Evolutionary conservation across 2,329 filamentous ascomycete species (phyloP).

Genomic region (Pseudogymnoascus sp.): DNA sequence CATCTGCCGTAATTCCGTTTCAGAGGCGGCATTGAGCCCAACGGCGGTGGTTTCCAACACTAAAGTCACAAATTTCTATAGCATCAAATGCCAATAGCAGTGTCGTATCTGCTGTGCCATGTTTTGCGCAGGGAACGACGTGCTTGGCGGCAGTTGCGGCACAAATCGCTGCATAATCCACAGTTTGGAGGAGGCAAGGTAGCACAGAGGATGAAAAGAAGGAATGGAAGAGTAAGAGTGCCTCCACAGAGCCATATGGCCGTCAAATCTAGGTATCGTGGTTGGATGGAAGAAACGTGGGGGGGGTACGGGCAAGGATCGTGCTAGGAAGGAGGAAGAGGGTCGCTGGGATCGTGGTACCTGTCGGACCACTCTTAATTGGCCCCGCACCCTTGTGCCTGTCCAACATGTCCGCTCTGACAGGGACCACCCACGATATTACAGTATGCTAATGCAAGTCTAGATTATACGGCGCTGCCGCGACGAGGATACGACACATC

Average conservation of each 20-base stretch:
- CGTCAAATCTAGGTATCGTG: background rate
- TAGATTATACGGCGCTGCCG: background rate
- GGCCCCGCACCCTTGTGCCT: conserved; percentile 3
- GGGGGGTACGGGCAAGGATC: background rate
- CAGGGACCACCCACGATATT: conserved; percentile 4
- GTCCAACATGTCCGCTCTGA: background rate
- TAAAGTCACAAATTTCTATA: background rate
- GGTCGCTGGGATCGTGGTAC: background rate
- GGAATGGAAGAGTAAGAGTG: background rate
- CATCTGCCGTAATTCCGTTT: background rate
- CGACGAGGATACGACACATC: background rate
- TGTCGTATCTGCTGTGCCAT: background rate
- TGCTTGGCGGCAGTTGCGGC: background rate
- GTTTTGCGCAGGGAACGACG: background rate
- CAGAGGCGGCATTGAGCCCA: background rate
- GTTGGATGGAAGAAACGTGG: conserved; percentile 8
- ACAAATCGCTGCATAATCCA: background rate
- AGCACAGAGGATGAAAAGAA: background rate
- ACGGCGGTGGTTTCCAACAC: background rate
- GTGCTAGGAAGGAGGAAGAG: conserved; percentile 1
- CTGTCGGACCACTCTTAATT: conserved; percentile 2
- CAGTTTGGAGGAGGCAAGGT: background rate
- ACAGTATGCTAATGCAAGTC: conserved; percentile 7
- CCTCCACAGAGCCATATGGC: background rate
- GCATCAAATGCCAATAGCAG: background rate